Percentiles rank a stretch among this genome's conserved stretches.
Evolutionary conservation across 108 stramenopile species (phyloP).

Genomic region (Fragilaria crotonensis): DNA sequence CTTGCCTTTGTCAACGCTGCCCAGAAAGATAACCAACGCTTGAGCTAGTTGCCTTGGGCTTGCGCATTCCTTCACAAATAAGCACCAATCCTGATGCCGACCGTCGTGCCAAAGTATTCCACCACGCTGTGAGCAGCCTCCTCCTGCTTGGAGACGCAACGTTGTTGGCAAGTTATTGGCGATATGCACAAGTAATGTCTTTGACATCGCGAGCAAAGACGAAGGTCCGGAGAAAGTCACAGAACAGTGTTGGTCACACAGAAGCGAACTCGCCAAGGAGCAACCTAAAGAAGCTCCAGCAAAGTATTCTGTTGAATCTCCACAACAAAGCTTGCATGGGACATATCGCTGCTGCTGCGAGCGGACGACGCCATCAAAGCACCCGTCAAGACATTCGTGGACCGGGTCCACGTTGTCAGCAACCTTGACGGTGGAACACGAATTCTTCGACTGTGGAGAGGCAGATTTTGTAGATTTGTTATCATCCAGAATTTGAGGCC

Average conservation of each 20-base stretch:
- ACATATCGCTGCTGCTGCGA: not conserved
- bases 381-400: no score
- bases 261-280: not conserved
- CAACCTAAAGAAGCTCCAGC: not conserved
- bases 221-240: not conserved
- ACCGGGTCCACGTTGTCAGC: no score
- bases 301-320: not conserved
- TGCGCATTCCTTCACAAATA: not conserved
- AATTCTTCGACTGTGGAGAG: no score
- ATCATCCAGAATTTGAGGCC: no score
- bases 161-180: not conserved
- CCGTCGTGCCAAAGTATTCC: constrained; percentile 1
- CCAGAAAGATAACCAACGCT: constrained; percentile 15
- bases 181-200: not conserved
- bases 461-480: no score
- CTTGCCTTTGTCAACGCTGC: constrained; percentile 12
- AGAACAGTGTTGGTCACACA: not conserved
- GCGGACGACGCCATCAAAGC: not conserved
- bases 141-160: not conserved
- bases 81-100: not conserved
- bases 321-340: not conserved
- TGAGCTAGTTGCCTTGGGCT: constrained; percentile 13
- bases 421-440: no score
- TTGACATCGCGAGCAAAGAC: not conserved
- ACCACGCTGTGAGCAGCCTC: not conserved